Conservation (phyloP, 2,329 filamentous ascomycete species). For the Alternaria dauci region DNA sequence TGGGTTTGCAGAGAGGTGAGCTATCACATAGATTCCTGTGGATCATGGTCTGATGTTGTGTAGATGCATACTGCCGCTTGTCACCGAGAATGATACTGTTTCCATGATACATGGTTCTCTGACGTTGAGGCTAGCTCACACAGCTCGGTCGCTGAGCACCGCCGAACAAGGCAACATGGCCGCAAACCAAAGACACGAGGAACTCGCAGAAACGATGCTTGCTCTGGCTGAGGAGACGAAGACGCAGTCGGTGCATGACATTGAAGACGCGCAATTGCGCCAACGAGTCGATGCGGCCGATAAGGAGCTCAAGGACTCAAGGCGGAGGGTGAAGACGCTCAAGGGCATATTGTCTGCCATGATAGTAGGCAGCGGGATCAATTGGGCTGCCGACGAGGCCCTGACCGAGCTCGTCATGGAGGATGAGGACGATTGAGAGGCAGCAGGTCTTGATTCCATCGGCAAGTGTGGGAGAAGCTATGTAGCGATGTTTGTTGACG, state of each 20-base stretch:
- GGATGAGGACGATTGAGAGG: constrained; percentile 56
- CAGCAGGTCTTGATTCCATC: background rate
- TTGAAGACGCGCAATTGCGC: constrained; percentile 62
- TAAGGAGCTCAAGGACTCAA: constrained; percentile 66
- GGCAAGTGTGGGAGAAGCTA: background rate
- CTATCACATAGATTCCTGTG: background rate
- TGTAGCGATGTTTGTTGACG: constrained; percentile 21
- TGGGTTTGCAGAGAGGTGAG: constrained; percentile 73
- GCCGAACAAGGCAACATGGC: constrained; percentile 67
- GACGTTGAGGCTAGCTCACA: constrained; percentile 61
- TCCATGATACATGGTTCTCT: constrained; percentile 70
- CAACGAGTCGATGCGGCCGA: constrained; percentile 68
- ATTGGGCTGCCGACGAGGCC: constrained; percentile 77
- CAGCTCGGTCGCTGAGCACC: constrained; percentile 63
- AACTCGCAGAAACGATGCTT: constrained; percentile 69
- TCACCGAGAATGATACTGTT: constrained; percentile 73
- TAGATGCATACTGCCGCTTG: constrained; percentile 72
- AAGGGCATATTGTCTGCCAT: constrained; percentile 82
- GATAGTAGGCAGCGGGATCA: constrained; percentile 80
- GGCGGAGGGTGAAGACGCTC: constrained; percentile 74
- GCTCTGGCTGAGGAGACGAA: constrained; percentile 67
- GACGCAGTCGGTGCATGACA: constrained; percentile 62
- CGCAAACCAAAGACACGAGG: constrained; percentile 67
- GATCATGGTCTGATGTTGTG: constrained; percentile 17
- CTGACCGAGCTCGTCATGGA: constrained; percentile 78